Conservation (phyloP, 257 asterid genomes). For the Orobanche coerulescens region DNA sequence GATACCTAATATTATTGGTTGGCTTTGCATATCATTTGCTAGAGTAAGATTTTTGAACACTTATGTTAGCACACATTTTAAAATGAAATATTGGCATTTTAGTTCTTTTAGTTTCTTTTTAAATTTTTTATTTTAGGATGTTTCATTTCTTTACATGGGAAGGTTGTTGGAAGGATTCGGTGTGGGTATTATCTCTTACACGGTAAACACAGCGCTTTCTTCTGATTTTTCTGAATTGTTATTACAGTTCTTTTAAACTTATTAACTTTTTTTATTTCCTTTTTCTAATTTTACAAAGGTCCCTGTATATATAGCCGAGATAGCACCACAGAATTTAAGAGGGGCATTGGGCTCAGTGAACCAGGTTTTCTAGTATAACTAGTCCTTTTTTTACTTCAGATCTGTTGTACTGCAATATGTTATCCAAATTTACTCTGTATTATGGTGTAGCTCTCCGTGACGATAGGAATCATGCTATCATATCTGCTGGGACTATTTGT, state of each 20-base stretch:
- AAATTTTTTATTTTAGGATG: slow-evolving; percentile 37
- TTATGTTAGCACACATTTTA: no score
- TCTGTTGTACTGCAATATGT: neutral
- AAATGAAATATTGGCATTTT: no score
- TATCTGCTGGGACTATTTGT: slow-evolving; percentile 78
- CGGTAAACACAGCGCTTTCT: slow-evolving; percentile 32
- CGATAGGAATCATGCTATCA: slow-evolving; percentile 83
- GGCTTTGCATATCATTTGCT: no score
- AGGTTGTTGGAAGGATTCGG: slow-evolving; percentile 96
- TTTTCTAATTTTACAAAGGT: slow-evolving; percentile 42
- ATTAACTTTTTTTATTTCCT: neutral
- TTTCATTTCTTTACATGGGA: slow-evolving; percentile 91
- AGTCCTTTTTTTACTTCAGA: neutral
- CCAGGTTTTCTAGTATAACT: slow-evolving; percentile 46
- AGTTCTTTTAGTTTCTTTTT: no score
- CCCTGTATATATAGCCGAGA: slow-evolving; percentile 92
- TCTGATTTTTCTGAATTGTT: slow-evolving; percentile 15
- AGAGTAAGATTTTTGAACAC: no score
- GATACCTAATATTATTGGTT: no score
- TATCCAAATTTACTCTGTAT: slow-evolving; percentile 2
- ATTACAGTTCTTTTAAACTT: neutral
- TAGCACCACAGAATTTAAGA: slow-evolving; percentile 83
- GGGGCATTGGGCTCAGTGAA: slow-evolving; percentile 84
- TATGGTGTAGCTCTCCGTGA: slow-evolving; percentile 69
- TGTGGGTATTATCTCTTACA: slow-evolving; percentile 85